Conservation (phyloP, 768 basidiomycete genomes). For the Leccinum imitatum region DNA sequence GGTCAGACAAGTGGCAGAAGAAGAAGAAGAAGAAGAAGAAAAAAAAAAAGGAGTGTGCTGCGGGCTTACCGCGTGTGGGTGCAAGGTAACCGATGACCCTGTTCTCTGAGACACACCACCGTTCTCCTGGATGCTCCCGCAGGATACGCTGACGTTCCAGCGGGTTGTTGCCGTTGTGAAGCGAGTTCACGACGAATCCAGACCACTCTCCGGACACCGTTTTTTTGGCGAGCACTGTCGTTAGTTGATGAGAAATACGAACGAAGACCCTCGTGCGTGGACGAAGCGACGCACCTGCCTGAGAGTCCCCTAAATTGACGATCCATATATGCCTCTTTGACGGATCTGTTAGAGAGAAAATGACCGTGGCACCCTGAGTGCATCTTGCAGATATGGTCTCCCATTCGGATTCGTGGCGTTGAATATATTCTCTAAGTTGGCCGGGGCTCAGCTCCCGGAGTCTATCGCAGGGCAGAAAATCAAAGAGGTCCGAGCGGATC, state of each 20-base stretch:
- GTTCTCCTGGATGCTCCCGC: slow-evolving; percentile 34
- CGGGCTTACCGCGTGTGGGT: slow-evolving; percentile 36
- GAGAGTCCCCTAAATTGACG: slow-evolving; percentile 36
- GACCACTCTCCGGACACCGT: slow-evolving; percentile 22
- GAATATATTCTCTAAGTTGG: slow-evolving; percentile 41
- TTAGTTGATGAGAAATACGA: slow-evolving; percentile 1
- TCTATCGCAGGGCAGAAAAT: slow-evolving; percentile 41
- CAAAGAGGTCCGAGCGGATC: slow-evolving; percentile 43
- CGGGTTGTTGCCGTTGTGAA: slow-evolving; percentile 33
- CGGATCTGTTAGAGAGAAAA: slow-evolving; percentile 34
- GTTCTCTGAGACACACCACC: slow-evolving; percentile 28
- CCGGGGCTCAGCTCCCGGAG: slow-evolving; percentile 38
- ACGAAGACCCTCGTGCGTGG: background rate
- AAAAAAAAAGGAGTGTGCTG: background rate
- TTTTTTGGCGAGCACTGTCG: slow-evolving; percentile 25
- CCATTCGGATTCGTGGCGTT: slow-evolving; percentile 38
- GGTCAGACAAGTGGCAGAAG: slow-evolving; percentile 14
- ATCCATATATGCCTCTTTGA: slow-evolving; percentile 32
- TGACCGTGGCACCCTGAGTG: slow-evolving; percentile 34
- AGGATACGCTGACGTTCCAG: slow-evolving; percentile 27
- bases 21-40: too few species aligned
- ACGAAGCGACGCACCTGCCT: slow-evolving; percentile 27
- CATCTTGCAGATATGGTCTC: slow-evolving; percentile 33
- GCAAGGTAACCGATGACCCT: slow-evolving; percentile 40
- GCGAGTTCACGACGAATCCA: slow-evolving; percentile 22